Base-by-base conservation (phyloP, 2,329 filamentous ascomycete genomes). In the Xenoacremonium recifei region DNA sequence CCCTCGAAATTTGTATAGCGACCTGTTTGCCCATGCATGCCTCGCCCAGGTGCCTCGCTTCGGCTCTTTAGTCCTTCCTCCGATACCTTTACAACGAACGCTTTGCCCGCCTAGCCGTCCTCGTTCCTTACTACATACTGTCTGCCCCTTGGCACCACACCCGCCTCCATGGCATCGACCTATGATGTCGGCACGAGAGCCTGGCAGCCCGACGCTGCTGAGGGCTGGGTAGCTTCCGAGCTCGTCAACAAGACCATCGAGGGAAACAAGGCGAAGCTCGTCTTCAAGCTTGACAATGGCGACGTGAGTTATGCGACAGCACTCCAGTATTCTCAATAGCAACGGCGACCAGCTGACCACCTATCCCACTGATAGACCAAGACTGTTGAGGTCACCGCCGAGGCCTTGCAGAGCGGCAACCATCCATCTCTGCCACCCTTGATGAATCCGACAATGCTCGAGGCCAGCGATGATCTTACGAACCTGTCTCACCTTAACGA, bases 401-500 rank as follows among this genome's bases (percentile, higher is more conserved):
- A 84, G 56, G 89, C 84, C 57, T 74, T 99, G 52, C 80, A 87
- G 66, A 82, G 84, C 60, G 84, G 85, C 64, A 87, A 83, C 61
- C 85, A 91, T 69, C 72, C 84, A 39, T 82, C 82, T 43, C 76
- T 99, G 50, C 93, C 93, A 35, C 93, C 93, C 37, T 70, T 99
- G 58, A 97, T 97, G 90, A 99, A 99, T 68, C 93, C 93, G 54
- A 81, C 92, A 39, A 95, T 97, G 82, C 86, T 99, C 55, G 93
- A 99, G 78, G 93, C 93, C 57, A 96, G 91, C 72, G 93, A 99
- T 71, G 93, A 99, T 68, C 72, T 99, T 59, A 99, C 93, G 51
- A 97, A 96, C 67, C 69, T 99, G 54, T 99, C 93, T 56, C 91
- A 99, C 80, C 73, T 99, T 49, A 99, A 99, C 72, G 93, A 99